phyloP scores from a whole-genome alignment of 2,329 filamentous ascomycete genomes.

The Teratosphaeria pseudoeucalypti region DNA sequence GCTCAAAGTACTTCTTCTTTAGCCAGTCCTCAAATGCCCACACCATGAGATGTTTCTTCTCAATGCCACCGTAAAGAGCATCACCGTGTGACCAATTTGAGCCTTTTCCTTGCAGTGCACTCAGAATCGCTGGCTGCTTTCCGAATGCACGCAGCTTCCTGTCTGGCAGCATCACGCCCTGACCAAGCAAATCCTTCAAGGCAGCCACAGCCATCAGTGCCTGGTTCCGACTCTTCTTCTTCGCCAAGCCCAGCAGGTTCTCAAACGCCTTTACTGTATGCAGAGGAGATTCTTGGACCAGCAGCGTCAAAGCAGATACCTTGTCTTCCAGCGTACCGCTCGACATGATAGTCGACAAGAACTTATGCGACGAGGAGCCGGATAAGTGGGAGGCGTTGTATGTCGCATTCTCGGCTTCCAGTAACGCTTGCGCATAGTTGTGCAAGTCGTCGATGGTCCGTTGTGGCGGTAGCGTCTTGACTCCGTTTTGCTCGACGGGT shows the following conservation, averaged over 20 bases:
- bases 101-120: slow-evolving; percentile 54
- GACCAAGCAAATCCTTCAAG: slow-evolving; percentile 85
- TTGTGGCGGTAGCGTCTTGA: slow-evolving; percentile 38
- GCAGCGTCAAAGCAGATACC: slow-evolving; percentile 85
- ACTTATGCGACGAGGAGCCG: slow-evolving; percentile 82
- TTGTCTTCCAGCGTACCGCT: slow-evolving; percentile 96
- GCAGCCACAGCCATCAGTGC: slow-evolving; percentile 88
- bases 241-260: slow-evolving; percentile 68
- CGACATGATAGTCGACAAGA: slow-evolving; percentile 93
- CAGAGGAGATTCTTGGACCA: slow-evolving; percentile 89
- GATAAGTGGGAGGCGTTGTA: slow-evolving; percentile 59
- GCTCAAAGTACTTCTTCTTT: slow-evolving; percentile 85
- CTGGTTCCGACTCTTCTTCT: slow-evolving; percentile 86
- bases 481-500: slow-evolving; percentile 36
- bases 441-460: slow-evolving; percentile 50
- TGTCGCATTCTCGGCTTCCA: slow-evolving; percentile 65
- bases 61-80: slow-evolving; percentile 61
- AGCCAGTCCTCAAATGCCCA: slow-evolving; percentile 96
- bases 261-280: slow-evolving; percentile 89
- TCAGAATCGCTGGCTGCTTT: slow-evolving; percentile 65
- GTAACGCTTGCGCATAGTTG: slow-evolving; percentile 59
- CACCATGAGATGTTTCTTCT: slow-evolving; percentile 65
- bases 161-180: slow-evolving; percentile 77
- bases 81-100: slow-evolving; percentile 59
- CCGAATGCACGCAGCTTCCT: slow-evolving; percentile 72